Evolutionary conservation across 345 rosid genomes (phyloP).

Genomic region (Boechera stricta): DNA sequence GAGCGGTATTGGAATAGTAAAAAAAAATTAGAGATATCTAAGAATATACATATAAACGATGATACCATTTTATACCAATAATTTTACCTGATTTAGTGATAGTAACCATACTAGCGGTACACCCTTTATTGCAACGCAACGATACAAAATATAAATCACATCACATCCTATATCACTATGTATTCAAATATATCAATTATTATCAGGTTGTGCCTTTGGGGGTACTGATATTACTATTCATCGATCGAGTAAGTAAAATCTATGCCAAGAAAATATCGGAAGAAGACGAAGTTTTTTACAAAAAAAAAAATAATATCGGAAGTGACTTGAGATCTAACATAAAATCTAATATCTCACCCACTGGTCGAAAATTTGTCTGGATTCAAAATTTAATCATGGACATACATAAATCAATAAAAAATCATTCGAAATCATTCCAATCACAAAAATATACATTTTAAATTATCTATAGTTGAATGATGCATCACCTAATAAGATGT

Average conservation of each 20-base stretch:
- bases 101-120: neutral
- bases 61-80: neutral
- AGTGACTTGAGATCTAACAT: slow-evolving; percentile 29
- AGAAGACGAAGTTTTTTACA: neutral
- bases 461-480: slow-evolving; percentile 3
- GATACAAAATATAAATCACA: neutral
- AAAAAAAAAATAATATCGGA: neutral
- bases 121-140: no score
- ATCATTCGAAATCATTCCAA: neutral
- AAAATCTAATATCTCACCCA: slow-evolving; percentile 37
- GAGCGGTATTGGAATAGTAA: no score
- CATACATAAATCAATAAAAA: slow-evolving; percentile 8
- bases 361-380: slow-evolving; percentile 32
- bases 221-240: neutral
- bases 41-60: neutral
- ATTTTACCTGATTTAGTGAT: no score
- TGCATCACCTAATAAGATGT: slow-evolving; percentile 4
- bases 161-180: neutral
- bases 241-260: neutral
- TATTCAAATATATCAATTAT: neutral
- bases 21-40: no score
- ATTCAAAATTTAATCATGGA: slow-evolving; percentile 6
- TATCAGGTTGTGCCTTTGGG: neutral
- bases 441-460: neutral
- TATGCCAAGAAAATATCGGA: neutral